phyloP scores from a whole-genome alignment of 2,329 filamentous ascomycete species.

The Ophiosphaerella korrae region DNA sequence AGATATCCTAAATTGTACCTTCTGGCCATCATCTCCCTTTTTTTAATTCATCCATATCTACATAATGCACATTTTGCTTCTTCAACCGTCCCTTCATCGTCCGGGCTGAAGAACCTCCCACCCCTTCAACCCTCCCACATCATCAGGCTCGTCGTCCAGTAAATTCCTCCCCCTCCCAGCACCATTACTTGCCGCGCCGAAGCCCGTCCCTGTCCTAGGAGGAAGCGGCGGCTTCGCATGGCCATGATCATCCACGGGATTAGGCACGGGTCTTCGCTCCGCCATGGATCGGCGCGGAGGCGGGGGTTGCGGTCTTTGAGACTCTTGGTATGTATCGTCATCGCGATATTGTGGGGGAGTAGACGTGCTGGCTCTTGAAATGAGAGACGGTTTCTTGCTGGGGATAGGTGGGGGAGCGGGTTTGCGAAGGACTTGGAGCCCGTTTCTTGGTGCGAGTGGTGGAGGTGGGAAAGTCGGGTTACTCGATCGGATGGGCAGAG shows the following conservation, averaged over 20 bases:
- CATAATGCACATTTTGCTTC: background rate
- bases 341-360: slow-evolving; percentile 29
- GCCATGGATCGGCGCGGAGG: slow-evolving; percentile 36
- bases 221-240: slow-evolving; percentile 38
- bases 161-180: slow-evolving; percentile 30
- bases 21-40: no score
- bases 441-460: slow-evolving; percentile 11
- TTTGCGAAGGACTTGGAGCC: slow-evolving; percentile 39
- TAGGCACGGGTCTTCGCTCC: slow-evolving; percentile 22
- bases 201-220: slow-evolving; percentile 37
- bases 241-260: slow-evolving; percentile 11
- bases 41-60: no score
- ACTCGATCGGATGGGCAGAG: slow-evolving; percentile 31
- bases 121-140: slow-evolving; percentile 39
- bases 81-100: background rate
- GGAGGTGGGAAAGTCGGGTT: slow-evolving; percentile 12
- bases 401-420: slow-evolving; percentile 40
- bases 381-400: slow-evolving; percentile 39
- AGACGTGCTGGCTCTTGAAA: slow-evolving; percentile 16
- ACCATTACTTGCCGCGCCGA: slow-evolving; percentile 20
- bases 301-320: slow-evolving; percentile 19
- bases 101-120: slow-evolving; percentile 44
- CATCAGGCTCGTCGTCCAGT: slow-evolving; percentile 44
- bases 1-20: no score
- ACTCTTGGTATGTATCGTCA: slow-evolving; percentile 10